Conservation (phyloP, 768 basidiomycete genomes). For the Mycena sanguinolenta region DNA sequence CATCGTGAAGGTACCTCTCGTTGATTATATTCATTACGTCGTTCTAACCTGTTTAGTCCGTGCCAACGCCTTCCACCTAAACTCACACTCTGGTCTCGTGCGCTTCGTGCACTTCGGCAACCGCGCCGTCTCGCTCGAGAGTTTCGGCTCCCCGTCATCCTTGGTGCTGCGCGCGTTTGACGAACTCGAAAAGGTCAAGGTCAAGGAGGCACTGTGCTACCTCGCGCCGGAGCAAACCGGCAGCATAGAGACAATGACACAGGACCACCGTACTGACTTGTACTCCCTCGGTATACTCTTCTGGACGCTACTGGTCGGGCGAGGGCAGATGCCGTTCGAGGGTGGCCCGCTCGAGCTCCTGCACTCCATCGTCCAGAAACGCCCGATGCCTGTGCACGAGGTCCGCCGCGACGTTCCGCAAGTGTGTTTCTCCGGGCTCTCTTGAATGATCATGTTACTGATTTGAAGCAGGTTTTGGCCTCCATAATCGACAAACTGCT, state of each 20-base stretch:
- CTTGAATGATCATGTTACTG: background rate
- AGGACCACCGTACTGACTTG: conserved; percentile 81
- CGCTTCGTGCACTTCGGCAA: conserved; percentile 83
- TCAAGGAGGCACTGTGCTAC: conserved; percentile 83
- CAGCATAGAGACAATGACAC: conserved; percentile 76
- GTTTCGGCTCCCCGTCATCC: conserved; percentile 77
- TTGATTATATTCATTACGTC: background rate
- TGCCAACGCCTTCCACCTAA: conserved; percentile 82
- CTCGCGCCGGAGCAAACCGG: conserved; percentile 85
- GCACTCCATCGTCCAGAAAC: conserved; percentile 78
- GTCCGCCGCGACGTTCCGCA: conserved; percentile 80
- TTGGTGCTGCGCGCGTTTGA: conserved; percentile 74
- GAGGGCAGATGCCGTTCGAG: conserved; percentile 74
- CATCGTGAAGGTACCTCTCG: conserved; percentile 74
- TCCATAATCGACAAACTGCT: conserved; percentile 80
- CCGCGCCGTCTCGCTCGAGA: conserved; percentile 78
- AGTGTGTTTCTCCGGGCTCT: conserved; percentile 51
- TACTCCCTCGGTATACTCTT: conserved; percentile 82
- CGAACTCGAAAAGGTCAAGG: conserved; percentile 74
- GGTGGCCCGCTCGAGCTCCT: conserved; percentile 73
- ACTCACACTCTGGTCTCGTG: conserved; percentile 76
- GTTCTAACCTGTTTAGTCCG: conserved; percentile 59
- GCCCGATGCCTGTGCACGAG: conserved; percentile 83
- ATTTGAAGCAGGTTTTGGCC: conserved; percentile 52
- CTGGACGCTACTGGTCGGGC: conserved; percentile 81